Evolutionary conservation across 306 rosid genomes (phyloP).

Genomic region (Medicago ruthenica): DNA sequence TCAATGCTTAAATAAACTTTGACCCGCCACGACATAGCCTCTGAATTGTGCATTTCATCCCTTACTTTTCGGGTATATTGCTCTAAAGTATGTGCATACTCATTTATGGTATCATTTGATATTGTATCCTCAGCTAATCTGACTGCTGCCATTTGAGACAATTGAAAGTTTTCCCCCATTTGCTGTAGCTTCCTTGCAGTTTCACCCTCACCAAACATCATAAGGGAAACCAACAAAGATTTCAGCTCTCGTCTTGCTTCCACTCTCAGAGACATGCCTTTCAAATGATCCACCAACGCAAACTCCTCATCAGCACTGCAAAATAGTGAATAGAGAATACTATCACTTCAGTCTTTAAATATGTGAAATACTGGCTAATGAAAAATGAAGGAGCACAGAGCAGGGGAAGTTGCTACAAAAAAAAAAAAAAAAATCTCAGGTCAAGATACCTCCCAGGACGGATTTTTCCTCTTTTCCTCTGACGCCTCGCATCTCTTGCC

Average conservation of each 20-base stretch:
- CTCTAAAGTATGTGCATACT: slow-evolving; percentile 74
- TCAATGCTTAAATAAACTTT: slow-evolving; percentile 55
- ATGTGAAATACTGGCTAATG: slow-evolving; percentile 10
- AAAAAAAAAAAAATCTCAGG: slow-evolving; percentile 17
- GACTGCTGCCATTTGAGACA: slow-evolving; percentile 82
- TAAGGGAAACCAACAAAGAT: slow-evolving; percentile 72
- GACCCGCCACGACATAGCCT: slow-evolving; percentile 76
- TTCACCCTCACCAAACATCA: slow-evolving; percentile 85
- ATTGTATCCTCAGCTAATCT: slow-evolving; percentile 82
- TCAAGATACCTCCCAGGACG: slow-evolving; percentile 91
- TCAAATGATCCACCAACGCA: slow-evolving; percentile 89
- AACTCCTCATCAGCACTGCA: slow-evolving; percentile 90
- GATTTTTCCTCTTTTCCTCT: slow-evolving; percentile 91
- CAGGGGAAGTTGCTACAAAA: not conserved
- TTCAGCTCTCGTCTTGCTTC: slow-evolving; percentile 75
- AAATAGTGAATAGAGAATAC: slow-evolving; percentile 30
- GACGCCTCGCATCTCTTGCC: slow-evolving; percentile 85
- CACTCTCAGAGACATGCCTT: slow-evolving; percentile 76
- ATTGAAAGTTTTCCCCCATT: slow-evolving; percentile 77
- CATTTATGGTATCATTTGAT: slow-evolving; percentile 67
- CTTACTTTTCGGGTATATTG: slow-evolving; percentile 59
- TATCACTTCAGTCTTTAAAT: slow-evolving; percentile 13
- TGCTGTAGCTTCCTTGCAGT: slow-evolving; percentile 83
- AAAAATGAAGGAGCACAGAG: slow-evolving; percentile 12
- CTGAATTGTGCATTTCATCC: slow-evolving; percentile 65